Conservation (phyloP, 805 yeast species). For the Saccharomycopsis guyanensis region DNA sequence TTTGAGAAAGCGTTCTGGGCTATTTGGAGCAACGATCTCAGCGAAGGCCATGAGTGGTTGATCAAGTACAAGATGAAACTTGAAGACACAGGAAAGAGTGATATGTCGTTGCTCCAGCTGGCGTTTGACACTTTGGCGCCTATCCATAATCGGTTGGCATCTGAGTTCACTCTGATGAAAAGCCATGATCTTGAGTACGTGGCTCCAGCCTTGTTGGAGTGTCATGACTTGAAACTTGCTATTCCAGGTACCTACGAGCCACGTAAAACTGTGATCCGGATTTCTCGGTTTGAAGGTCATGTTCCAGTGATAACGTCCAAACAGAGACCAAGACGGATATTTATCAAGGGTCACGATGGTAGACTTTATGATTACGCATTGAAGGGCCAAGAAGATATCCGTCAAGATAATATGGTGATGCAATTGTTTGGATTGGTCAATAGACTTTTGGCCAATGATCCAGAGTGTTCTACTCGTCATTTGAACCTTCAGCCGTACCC, state of each 20-base stretch:
- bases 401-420: constrained; percentile 97
- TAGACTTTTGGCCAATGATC: constrained; percentile 77
- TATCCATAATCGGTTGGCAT: constrained; percentile 79
- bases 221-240: constrained; percentile 75
- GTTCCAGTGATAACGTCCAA: constrained; percentile 87
- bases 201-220: constrained; percentile 79
- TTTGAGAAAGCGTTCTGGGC: constrained; percentile 89
- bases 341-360: constrained; percentile 84
- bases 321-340: constrained; percentile 86
- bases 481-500: constrained; percentile 86
- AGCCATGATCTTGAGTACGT: constrained; percentile 60
- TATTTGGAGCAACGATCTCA: constrained; percentile 87
- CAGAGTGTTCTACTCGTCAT: constrained; percentile 95
- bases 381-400: constrained; percentile 96
- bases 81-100: constrained; percentile 44
- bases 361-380: constrained; percentile 73
- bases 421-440: constrained; percentile 94
- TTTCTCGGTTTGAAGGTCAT: constrained; percentile 70
- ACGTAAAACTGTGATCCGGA: constrained; percentile 68
- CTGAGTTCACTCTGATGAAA: constrained; percentile 39
- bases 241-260: constrained; percentile 92
- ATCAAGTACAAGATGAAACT: constrained; percentile 75
- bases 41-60: constrained; percentile 92
- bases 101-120: constrained; percentile 15
- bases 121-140: constrained; percentile 29